A percentile compares a stretch with the other conserved stretches of the same genome.
phyloP scores from a whole-genome alignment of 805 yeast species.

The Lipomyces japonicus region DNA sequence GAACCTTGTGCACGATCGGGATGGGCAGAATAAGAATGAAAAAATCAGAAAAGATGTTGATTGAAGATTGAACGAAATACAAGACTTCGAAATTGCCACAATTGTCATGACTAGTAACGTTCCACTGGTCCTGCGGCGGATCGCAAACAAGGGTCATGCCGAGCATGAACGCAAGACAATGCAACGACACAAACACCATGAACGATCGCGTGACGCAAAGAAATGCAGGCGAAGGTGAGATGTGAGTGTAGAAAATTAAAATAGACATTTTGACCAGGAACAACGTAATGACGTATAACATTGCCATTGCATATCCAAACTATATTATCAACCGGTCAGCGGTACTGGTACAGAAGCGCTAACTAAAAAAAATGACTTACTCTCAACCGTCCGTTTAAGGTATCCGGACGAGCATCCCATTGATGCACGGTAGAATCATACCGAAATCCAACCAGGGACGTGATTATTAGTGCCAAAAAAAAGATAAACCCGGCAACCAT shows the following conservation, averaged over 20 bases:
- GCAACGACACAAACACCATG: background rate
- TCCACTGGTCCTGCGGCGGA: background rate
- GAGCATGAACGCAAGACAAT: background rate
- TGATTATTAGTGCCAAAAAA: background rate
- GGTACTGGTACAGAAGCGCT: too few relatives aligned
- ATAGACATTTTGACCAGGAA: background rate
- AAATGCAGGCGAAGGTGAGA: background rate
- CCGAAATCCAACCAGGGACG: background rate
- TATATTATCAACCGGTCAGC: background rate
- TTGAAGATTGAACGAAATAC: background rate
- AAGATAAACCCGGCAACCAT: background rate
- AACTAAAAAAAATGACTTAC: too few relatives aligned
- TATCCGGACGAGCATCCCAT: background rate
- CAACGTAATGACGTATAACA: background rate
- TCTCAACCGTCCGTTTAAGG: background rate
- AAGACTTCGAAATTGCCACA: background rate
- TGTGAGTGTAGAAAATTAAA: background rate
- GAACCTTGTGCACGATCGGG: background rate
- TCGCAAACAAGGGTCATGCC: background rate
- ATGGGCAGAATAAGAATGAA: constrained; percentile 1
- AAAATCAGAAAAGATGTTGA: constrained; percentile 1
- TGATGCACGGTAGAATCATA: background rate
- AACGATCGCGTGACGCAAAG: background rate
- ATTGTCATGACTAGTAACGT: background rate
- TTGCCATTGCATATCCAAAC: background rate